These are phyloP conservation scores for Mycena floridula DNA, from an alignment of 768 basidiomycete species.

Conservation along the genomic window DNA sequence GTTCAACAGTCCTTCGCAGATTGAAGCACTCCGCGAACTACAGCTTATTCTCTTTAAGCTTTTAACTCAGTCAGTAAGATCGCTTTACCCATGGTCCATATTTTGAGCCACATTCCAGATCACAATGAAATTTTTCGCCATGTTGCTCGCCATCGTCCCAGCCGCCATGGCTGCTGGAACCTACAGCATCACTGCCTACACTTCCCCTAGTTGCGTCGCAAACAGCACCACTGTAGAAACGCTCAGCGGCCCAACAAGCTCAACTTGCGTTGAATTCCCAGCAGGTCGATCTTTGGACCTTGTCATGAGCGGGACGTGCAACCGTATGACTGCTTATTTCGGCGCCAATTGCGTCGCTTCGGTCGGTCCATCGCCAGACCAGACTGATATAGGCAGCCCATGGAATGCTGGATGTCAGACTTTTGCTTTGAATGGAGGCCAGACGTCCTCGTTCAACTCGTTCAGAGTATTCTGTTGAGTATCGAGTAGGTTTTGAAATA, in stretches of 20 bases:
- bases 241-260: constrained; percentile 2
- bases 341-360: constrained; percentile 1
- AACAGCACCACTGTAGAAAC: background rate
- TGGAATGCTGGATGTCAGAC: constrained; percentile 7
- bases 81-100: too few species aligned
- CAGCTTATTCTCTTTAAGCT: too few species aligned
- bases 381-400: constrained; percentile 3
- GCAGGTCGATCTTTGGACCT: constrained; percentile 5
- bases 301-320: constrained; percentile 2
- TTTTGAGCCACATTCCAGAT: too few species aligned
- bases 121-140: background rate
- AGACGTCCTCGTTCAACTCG: constrained; percentile 6
- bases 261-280: constrained; percentile 4
- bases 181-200: constrained; percentile 1
- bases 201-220: background rate
- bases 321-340: constrained; percentile 5
- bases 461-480: constrained; percentile 27
- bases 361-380: constrained; percentile 1
- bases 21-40: too few species aligned
- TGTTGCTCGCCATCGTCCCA: background rate
- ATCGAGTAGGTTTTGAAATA: too few species aligned
- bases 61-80: too few species aligned
- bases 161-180: background rate
- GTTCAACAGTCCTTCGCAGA: too few species aligned
- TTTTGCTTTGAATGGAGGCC: constrained; percentile 2